phyloP scores from a whole-genome alignment of 306 rosid species.

The Delonix regia region DNA sequence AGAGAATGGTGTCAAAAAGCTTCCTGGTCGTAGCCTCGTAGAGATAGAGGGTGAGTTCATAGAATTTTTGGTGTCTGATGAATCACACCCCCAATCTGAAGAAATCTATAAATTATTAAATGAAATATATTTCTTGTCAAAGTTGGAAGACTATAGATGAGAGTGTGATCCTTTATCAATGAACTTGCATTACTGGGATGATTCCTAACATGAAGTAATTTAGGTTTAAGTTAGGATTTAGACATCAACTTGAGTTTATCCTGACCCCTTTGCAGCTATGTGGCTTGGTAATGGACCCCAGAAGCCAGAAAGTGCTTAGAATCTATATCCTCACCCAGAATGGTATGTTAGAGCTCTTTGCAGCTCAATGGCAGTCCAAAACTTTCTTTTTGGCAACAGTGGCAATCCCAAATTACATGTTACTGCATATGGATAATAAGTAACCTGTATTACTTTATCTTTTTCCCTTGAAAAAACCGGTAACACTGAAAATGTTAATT shows the following conservation, averaged over 20 bases:
- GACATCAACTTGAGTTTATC: background rate
- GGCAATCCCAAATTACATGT: no score
- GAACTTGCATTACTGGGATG: background rate
- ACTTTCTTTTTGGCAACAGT: no score
- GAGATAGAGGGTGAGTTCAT: conserved; percentile 64
- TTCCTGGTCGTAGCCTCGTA: conserved; percentile 71
- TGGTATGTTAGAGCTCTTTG: background rate
- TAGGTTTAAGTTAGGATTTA: background rate
- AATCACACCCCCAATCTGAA: conserved; percentile 64
- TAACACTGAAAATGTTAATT: no score
- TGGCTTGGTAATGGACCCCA: background rate
- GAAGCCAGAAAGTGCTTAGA: background rate
- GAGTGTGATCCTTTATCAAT: background rate
- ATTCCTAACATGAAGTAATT: background rate
- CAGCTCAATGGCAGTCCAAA: background rate
- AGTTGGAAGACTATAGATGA: conserved; percentile 37
- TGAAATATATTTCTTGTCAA: conserved; percentile 47
- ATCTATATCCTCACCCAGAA: background rate
- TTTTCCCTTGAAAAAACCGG: no score
- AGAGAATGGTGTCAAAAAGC: conserved; percentile 74
- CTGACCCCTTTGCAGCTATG: background rate
- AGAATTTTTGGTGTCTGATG: conserved; percentile 77
- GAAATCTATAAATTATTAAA: conserved; percentile 57
- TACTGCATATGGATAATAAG: background rate
- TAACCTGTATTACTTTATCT: no score